Evolutionary conservation across 371 early-diverging fungal species (phyloP), one percentile per base, ranked within the genome.

Genomic region (Rhizopus stolonifer): DNA sequence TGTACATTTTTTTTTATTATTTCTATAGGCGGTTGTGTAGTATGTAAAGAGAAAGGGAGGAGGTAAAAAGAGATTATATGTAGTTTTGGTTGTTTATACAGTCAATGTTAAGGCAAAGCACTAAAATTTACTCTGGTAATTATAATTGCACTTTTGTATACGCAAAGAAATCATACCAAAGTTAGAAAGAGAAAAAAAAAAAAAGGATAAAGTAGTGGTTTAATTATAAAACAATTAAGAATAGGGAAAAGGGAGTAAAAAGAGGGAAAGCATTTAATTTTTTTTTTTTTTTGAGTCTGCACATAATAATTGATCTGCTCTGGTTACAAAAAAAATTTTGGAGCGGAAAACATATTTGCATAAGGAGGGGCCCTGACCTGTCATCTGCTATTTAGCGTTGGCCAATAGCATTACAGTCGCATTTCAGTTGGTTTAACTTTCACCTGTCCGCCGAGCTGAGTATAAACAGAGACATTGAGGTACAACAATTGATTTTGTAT

Each of bases 161-260:
- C 56, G 60, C 63, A 67, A 63, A 59, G 56, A 63, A 60, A 63
- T 59, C 61, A 65, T 65, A 56, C 65, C 61, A 65, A 61, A 47
- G 18, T 43, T 43, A 51, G 26, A 51, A 46, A 44, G 36, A 22
- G 34, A 26, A 29, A 34, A 22, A 29, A 31, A 19, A 22, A 31
- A 50, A 46, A 44, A 38, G 25, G 17, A 50, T 36, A 14, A 45
- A 34, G n/a, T 19, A 18, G n/a, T 42, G 36, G n/a, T 32, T 42
- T 17, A 40, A 34, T 33, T 23, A 32, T 56, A 32, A 22, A 32
- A 15, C 42, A 34, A 33, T 33, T 18, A 44, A 31, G 13, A 38
- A 40, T 25, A 42, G 26, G 34, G 34, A 34, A 44, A 36, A 44
- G 44, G 23, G 34, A 23, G 43, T 13, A 22, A 31, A 43, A 49